A percentile compares a stretch with the other conserved stretches of the same genome.
Evolutionary conservation across 805 yeast genomes (phyloP).

Genomic region (Saccharomycopsis sp.): DNA sequence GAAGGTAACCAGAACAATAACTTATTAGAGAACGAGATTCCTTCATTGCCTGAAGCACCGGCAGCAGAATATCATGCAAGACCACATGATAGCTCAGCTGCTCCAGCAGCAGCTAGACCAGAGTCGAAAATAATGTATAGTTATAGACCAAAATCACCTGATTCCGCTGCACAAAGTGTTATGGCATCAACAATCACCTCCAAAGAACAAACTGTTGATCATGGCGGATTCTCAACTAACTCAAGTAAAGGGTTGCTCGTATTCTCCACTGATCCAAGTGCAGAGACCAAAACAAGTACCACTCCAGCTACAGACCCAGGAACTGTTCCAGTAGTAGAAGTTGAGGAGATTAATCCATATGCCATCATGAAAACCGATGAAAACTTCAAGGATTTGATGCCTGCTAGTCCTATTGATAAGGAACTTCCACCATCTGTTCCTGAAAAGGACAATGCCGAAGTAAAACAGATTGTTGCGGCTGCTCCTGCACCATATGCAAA

Average conservation of each 20-base stretch:
- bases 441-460: not conserved
- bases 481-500: not conserved
- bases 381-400: not conserved
- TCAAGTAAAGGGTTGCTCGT: not conserved
- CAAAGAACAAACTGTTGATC: not conserved
- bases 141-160: not conserved
- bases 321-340: no score
- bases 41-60: not conserved
- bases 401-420: not conserved
- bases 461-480: not conserved
- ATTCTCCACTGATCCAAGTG: not conserved
- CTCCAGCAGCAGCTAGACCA: not conserved
- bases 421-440: not conserved
- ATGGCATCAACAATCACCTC: not conserved
- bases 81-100: not conserved
- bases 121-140: not conserved
- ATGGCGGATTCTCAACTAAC: not conserved
- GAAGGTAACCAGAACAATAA: not conserved
- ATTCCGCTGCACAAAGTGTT: not conserved
- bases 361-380: not conserved
- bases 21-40: not conserved
- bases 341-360: not conserved
- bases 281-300: not conserved
- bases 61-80: not conserved
- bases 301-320: no score